These are phyloP conservation scores for Haematococcus sp. DNA, from an alignment of 139 green algal species.

Conservation along the genomic window DNA sequence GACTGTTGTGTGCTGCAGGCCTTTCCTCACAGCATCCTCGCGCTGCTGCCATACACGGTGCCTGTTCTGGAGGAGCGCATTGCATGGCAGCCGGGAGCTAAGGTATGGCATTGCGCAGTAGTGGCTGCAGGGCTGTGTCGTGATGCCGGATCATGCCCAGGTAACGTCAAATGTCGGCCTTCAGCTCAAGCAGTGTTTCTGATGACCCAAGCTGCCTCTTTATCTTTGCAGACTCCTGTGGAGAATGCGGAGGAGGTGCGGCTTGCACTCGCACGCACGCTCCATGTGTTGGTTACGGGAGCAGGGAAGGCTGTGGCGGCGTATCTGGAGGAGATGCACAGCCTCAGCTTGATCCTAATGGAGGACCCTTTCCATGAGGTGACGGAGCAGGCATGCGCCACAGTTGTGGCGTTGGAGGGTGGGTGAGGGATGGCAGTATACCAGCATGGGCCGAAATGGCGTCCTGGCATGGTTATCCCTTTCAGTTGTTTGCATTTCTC, in stretches of 20 bases:
- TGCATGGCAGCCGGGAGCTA: too few species aligned
- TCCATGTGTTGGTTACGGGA: slow-evolving; percentile 26
- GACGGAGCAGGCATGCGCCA: slow-evolving; percentile 39
- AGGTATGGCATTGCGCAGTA: too few species aligned
- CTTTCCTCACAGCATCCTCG: slow-evolving; percentile 33
- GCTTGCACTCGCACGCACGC: slow-evolving; percentile 37
- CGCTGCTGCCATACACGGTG: slow-evolving; percentile 52
- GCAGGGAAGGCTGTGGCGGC: slow-evolving; percentile 38
- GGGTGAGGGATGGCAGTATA: not conserved
- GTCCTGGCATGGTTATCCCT: too few species aligned
- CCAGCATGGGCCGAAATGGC: too few species aligned
- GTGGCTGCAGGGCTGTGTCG: too few species aligned
- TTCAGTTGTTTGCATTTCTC: too few species aligned
- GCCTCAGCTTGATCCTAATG: slow-evolving; percentile 17
- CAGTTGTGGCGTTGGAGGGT: slow-evolving; percentile 43
- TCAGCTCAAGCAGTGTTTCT: too few species aligned
- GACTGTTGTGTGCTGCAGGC: slow-evolving; percentile 1
- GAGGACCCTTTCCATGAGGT: slow-evolving; percentile 57
- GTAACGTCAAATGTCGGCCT: too few species aligned
- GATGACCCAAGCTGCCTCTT: too few species aligned
- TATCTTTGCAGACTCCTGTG: slow-evolving; percentile 1
- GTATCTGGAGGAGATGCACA: slow-evolving; percentile 52
- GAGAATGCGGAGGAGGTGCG: slow-evolving; percentile 57
- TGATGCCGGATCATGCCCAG: too few species aligned
- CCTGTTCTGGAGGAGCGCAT: slow-evolving; percentile 53